phyloP scores from a whole-genome alignment of 441 rosid genomes.

The Metrosideros polymorpha region DNA sequence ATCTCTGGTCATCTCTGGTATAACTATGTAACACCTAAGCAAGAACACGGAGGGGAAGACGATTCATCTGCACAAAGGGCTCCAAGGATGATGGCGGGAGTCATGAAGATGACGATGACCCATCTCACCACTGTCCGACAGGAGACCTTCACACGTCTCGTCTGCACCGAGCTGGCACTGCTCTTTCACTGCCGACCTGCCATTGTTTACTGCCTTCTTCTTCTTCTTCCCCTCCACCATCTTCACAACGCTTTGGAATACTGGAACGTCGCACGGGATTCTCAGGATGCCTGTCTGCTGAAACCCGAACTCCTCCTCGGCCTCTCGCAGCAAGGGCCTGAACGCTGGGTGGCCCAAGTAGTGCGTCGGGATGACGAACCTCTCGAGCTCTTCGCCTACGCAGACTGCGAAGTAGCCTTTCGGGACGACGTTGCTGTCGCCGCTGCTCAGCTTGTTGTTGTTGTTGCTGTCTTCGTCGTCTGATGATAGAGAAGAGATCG shows the following conservation, averaged over 20 bases:
- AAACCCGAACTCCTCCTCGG: not conserved
- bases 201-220: not conserved
- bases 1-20: not conserved
- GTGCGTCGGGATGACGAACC: not conserved
- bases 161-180: not conserved
- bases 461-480: not conserved
- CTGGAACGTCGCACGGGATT: not conserved
- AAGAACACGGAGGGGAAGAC: not conserved
- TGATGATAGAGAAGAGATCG: not conserved
- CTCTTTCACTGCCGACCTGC: not conserved
- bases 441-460: not conserved
- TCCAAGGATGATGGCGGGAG: not conserved
- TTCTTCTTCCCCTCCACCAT: not conserved
- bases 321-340: not conserved
- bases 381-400: not conserved
- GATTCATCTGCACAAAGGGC: not conserved
- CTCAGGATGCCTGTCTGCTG: not conserved
- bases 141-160: not conserved
- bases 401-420: not conserved
- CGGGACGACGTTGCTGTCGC: not conserved
- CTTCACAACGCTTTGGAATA: not conserved
- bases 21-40: not conserved
- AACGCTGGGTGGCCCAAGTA: not conserved
- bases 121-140: not conserved
- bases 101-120: not conserved